Evolutionary conservation across 2,329 filamentous ascomycete genomes (phyloP).

Genomic region (Monilinia fructicola): DNA sequence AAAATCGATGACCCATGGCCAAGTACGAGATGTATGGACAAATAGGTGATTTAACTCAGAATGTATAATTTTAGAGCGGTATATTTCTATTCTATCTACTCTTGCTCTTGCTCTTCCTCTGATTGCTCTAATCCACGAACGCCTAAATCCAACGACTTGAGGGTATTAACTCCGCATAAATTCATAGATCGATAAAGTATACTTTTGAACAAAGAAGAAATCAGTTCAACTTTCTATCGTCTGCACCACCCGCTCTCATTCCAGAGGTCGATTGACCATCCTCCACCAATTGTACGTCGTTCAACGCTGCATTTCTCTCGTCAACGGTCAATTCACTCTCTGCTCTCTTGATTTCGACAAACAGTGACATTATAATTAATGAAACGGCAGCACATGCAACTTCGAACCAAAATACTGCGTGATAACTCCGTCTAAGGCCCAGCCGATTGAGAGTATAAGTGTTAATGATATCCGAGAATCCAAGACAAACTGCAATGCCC

Average conservation of each 20-base stretch:
- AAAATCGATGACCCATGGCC: background rate
- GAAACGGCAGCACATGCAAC: conserved; percentile 54
- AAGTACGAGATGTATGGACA: background rate
- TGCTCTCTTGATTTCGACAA: conserved; percentile 54
- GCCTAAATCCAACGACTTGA: conserved; percentile 14
- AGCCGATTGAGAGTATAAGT: conserved; percentile 42
- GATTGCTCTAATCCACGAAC: conserved; percentile 3
- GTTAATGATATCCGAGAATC: conserved; percentile 65
- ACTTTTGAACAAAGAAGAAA: background rate
- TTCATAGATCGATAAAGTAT: background rate
- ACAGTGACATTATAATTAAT: conserved; percentile 51
- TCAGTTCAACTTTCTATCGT: conserved; percentile 14
- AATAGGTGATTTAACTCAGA: background rate
- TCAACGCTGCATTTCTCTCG: conserved; percentile 46
- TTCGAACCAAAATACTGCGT: conserved; percentile 66
- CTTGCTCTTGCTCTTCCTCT: background rate
- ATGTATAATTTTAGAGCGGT: background rate
- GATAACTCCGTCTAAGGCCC: conserved; percentile 55
- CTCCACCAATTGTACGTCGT: conserved; percentile 4
- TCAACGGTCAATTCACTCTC: conserved; percentile 58
- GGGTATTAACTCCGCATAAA: conserved; percentile 19
- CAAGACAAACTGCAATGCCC: conserved; percentile 69
- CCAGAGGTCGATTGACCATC: background rate
- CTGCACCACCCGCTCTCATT: background rate
- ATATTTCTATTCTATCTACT: conserved; percentile 1